Percentiles rank a stretch among this genome's conserved stretches.
These are phyloP conservation scores for Chaetomium olivaceum DNA, from an alignment of 2,329 filamentous ascomycete species.

Conservation along the genomic window DNA sequence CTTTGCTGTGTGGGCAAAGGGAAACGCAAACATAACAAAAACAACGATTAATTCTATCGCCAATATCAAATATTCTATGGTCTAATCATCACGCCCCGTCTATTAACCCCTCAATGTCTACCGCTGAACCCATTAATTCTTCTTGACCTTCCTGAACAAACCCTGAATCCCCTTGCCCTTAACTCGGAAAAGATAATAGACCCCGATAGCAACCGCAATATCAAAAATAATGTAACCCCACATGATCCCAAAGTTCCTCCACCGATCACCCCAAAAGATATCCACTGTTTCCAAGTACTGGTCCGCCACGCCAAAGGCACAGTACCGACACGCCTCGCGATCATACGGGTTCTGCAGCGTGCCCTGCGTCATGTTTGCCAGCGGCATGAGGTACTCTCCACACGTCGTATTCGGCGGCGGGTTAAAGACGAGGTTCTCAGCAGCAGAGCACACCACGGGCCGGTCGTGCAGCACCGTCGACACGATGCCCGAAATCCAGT, in stretches of 20 bases:
- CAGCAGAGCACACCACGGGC: slow-evolving; percentile 50
- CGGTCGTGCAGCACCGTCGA: slow-evolving; percentile 63
- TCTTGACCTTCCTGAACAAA: slow-evolving; percentile 13
- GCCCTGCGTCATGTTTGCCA: slow-evolving; percentile 53
- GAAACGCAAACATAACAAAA: too few species aligned
- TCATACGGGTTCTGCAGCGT: slow-evolving; percentile 63
- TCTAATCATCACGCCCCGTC: background rate
- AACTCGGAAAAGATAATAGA: slow-evolving; percentile 66
- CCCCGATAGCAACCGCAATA: slow-evolving; percentile 54
- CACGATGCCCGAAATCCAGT: slow-evolving; percentile 68
- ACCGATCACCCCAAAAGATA: slow-evolving; percentile 56
- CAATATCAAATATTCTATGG: background rate
- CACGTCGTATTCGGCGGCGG: slow-evolving; percentile 65
- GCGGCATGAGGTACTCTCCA: slow-evolving; percentile 60
- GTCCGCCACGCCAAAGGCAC: slow-evolving; percentile 61
- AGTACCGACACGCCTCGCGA: slow-evolving; percentile 64
- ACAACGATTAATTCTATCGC: too few species aligned
- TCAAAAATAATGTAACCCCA: slow-evolving; percentile 69
- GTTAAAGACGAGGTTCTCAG: slow-evolving; percentile 65
- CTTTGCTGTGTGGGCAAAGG: too few species aligned
- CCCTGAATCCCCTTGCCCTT: slow-evolving; percentile 18
- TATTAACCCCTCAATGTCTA: background rate
- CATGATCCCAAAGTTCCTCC: slow-evolving; percentile 71
- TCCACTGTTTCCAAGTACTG: slow-evolving; percentile 54
- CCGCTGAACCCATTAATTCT: background rate